Percentiles rank a stretch among this genome's conserved stretches.
Conservation (phyloP, 805 yeast species). For the Schizosaccharomyces cryophilus region DNA sequence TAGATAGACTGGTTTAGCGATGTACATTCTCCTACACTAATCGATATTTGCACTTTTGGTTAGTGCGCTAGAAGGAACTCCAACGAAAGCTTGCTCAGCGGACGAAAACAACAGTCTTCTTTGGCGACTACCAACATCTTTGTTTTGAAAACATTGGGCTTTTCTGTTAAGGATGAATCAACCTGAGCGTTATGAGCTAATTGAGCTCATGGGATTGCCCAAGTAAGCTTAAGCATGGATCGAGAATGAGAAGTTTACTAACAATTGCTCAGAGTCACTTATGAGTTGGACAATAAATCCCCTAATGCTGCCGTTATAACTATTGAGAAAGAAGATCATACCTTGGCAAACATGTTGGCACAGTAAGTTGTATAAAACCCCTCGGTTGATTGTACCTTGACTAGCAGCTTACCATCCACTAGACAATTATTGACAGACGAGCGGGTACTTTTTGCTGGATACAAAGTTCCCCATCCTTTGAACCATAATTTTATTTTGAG, state of each 20-base stretch:
- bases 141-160: background rate
- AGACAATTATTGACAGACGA: constrained; percentile 57
- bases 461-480: constrained; percentile 91
- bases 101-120: too few species aligned
- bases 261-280: constrained; percentile 28
- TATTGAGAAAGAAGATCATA: constrained; percentile 93
- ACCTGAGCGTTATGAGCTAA: constrained; percentile 95
- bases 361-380: background rate
- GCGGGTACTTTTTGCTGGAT: constrained; percentile 85
- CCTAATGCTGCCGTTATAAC: constrained; percentile 85
- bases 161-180: constrained; percentile 46
- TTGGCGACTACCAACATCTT: too few species aligned
- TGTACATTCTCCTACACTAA: too few species aligned
- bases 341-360: constrained; percentile 72
- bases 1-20: too few species aligned
- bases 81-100: too few species aligned
- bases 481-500: constrained; percentile 88
- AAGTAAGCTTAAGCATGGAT: constrained; percentile 93
- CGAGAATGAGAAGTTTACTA: constrained; percentile 5
- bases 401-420: background rate
- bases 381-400: background rate
- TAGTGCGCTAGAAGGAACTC: too few species aligned
- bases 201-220: constrained; percentile 31
- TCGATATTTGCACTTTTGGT: too few species aligned
- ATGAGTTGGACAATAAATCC: constrained; percentile 81